These are phyloP conservation scores for Calonectria henricotiae DNA, from an alignment of 2,329 filamentous ascomycete species.

Conservation along the genomic window DNA sequence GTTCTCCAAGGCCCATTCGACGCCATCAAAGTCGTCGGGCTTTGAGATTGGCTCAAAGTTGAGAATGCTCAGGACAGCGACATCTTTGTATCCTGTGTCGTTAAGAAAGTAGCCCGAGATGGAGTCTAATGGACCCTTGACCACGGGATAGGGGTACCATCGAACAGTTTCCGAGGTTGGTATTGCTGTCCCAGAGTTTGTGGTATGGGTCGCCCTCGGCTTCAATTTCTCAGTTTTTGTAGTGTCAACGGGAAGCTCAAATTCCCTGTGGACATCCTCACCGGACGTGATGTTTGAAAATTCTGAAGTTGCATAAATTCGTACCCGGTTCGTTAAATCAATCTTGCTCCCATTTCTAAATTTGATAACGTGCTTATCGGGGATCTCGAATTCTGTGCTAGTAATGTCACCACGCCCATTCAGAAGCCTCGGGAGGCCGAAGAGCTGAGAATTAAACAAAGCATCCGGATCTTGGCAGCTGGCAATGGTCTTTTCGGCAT, in stretches of 20 bases:
- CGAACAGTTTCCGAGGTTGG: not conserved
- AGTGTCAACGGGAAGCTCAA: constrained; percentile 8
- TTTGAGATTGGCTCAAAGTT: constrained; percentile 15
- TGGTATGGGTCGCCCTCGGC: not conserved
- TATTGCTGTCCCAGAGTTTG: not conserved
- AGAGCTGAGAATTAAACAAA: constrained; percentile 5
- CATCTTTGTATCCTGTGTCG: constrained; percentile 27
- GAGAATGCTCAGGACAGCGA: constrained; percentile 22
- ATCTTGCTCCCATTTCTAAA: constrained; percentile 20
- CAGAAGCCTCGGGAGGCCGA: not conserved
- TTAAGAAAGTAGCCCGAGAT: constrained; percentile 33
- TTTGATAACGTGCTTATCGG: constrained; percentile 22
- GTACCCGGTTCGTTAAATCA: not conserved
- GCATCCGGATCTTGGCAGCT: constrained; percentile 32
- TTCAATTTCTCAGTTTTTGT: not conserved
- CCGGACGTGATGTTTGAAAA: constrained; percentile 21
- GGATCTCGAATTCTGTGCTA: constrained; percentile 16
- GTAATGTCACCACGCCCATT: not conserved
- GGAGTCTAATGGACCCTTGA: not conserved
- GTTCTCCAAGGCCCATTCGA: not conserved
- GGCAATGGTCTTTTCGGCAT: constrained; percentile 31
- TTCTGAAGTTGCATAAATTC: not conserved
- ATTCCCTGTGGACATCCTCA: constrained; percentile 14
- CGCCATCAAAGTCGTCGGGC: constrained; percentile 7
- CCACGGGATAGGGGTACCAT: constrained; percentile 23